Evolutionary conservation across 768 basidiomycete genomes (phyloP), one percentile per base, ranked within the genome.

Genomic region (Suillus americanus): DNA sequence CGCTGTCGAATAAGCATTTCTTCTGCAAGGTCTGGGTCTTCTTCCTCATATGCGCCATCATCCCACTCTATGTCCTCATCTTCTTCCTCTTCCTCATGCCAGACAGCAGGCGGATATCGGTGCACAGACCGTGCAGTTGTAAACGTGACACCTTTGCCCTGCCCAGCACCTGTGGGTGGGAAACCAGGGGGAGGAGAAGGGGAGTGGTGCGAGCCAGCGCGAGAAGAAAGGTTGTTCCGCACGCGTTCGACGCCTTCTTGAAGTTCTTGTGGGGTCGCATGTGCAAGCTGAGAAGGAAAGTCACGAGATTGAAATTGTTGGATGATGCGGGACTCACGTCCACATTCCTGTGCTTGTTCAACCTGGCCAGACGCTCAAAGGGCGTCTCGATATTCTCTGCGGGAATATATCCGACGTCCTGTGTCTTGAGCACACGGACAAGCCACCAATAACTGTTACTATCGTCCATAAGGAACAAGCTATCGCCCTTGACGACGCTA

Each of bases 371-470:
- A 41, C 97, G 86, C 74, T 99, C 97, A 71, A 95, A 97, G 0
- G 97, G 97, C 0, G 97, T 99, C 76, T 99, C 97, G 69, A 99
- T 98, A 75, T 98, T 99, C 79, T 99, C 97, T 0, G 97, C 97
- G 20, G 97, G 97, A 59, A 99, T 99, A 76, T 99, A 99, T 0
- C 97, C 97, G 18, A 99, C 94, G 72, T 97, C 95, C 77, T 98
- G 95, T 9, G 97, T 98, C 80, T 98, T 99, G 67, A 99, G 88
- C 10, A 99, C 97, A 55, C 95, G 88, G 9, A 99, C 97, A 59
- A 99, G 91, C 97, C 97, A 99, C 97, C 97, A 99, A 79, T 99
- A 99, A 78, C 93, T 94, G 77, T 99, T 99, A 64, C 90, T 94
- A 76, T 99, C 97, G 79, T 99, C 97, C 86, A 99, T 94, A 51